Evolutionary conservation across 768 basidiomycete genomes (phyloP), one percentile per base, ranked within the genome.

Genomic region (Trametopsis cervina): DNA sequence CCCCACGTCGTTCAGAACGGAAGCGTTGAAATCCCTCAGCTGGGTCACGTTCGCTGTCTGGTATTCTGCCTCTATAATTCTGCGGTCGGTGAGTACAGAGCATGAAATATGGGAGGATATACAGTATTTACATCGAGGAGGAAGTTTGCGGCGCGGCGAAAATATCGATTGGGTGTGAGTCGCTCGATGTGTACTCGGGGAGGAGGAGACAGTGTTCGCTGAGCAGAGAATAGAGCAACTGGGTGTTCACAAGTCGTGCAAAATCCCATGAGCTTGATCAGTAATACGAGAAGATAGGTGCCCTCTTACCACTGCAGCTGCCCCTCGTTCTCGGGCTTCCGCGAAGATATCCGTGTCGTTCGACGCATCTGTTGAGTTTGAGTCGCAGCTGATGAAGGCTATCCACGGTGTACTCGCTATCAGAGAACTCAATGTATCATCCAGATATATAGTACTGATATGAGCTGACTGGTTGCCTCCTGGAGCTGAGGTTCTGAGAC

Each of bases 341-440:
- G 88, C 89, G 65, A 96, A 91, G 42, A 94, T 76, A 61, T 95
- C 92, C 42, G 69, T 62, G 2, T 76, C 69, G 40, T 69, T 60
- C 0, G 81, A 79, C 3, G 77, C 69, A 50, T 75, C 67, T 13
- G 88, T 88, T 15, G 81, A 73, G 62, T 92, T 92, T 46, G 61
- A 58, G 60, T 94, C 91, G 63, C 92, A 95, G 2, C 80, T 76
- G 40, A 96, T 76, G 54, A 93, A 74, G 11, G 93, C 93, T 57
- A 96, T 85, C 91, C 91, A 96, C 3, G 93, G 90, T 0, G 91
- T 89, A 4, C 67, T 71, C 1, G 87, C 85, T 77, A 61, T 55
- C 21, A 20, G 51, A 26, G 25, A n/a, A n/a, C n/a, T n/a, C n/a
- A n/a, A n/a, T n/a, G 23, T 13, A 33, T 5, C 9, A 43, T 5